A percentile compares a stretch with the other conserved stretches of the same genome.
Conservation (phyloP, 495 filamentous ascomycete genomes). For the Aspergillus haitiensis region DNA sequence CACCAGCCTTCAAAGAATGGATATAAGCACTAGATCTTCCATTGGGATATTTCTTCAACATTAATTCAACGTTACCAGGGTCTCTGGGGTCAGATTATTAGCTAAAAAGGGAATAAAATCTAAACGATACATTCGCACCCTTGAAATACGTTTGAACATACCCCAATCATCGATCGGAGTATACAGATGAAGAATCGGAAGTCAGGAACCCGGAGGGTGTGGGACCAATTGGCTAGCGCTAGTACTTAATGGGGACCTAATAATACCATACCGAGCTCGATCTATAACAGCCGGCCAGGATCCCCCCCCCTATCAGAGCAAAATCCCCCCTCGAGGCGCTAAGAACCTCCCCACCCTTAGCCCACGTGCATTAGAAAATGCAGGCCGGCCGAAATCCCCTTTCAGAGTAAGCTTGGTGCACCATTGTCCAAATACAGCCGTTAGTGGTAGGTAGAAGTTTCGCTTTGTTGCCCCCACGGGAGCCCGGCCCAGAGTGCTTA, state of each 20-base stretch:
- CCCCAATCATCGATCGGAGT: no score
- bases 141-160: no score
- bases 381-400: neutral
- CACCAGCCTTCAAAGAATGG: no score
- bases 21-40: no score
- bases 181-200: no score
- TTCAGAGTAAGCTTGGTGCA: conserved; percentile 11
- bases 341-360: neutral
- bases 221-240: conserved; percentile 6
- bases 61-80: no score
- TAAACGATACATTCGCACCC: no score
- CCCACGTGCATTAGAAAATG: conserved; percentile 7
- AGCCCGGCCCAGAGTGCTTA: conserved; percentile 9
- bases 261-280: conserved; percentile 1
- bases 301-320: neutral
- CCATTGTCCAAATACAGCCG: conserved; percentile 20
- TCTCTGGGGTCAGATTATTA: no score
- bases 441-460: conserved; percentile 18
- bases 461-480: conserved; percentile 13
- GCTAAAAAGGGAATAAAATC: no score
- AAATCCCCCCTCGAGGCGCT: conserved; percentile 5
- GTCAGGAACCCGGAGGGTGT: no score
- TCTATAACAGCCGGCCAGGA: conserved; percentile 8
- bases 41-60: no score
- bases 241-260: neutral